These are phyloP conservation scores for Dipodascopsis uninucleata DNA, from an alignment of 805 yeast genomes.

Conservation along the genomic window DNA sequence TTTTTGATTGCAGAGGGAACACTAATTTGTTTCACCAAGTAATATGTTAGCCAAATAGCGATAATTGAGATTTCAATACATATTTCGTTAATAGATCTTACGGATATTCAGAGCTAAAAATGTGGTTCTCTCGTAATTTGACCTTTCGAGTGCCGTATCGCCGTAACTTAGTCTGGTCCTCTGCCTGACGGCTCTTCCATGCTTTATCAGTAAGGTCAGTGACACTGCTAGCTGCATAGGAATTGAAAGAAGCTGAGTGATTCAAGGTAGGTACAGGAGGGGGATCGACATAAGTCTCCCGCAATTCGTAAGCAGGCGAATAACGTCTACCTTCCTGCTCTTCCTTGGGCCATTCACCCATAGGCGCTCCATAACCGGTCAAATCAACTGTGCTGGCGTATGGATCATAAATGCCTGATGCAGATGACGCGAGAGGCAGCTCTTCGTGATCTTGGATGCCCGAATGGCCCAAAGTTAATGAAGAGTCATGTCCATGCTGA, in stretches of 20 bases:
- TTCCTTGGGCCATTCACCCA: no score
- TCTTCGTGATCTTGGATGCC: constrained; percentile 6
- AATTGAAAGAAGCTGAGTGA: constrained; percentile 1
- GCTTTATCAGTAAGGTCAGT: constrained; percentile 13
- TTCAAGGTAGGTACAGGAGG: not conserved
- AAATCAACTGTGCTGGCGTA: constrained; percentile 1
- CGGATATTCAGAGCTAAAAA: constrained; percentile 31
- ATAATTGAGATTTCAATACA: no score
- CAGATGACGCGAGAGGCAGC: constrained; percentile 10
- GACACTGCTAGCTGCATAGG: constrained; percentile 1
- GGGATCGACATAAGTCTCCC: not conserved
- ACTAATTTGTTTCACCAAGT: constrained; percentile 22
- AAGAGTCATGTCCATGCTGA: no score
- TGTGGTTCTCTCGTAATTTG: constrained; percentile 38
- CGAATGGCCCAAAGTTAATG: no score
- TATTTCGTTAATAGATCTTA: no score
- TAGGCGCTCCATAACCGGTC: no score
- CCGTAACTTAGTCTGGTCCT: constrained; percentile 27
- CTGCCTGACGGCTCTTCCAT: constrained; percentile 36
- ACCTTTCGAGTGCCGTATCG: constrained; percentile 39
- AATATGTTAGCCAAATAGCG: not conserved
- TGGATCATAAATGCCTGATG: constrained; percentile 13
- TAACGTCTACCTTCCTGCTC: no score
- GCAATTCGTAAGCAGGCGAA: not conserved
- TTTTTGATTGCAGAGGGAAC: constrained; percentile 43